Percentiles rank a stretch among this genome's conserved stretches.
phyloP scores from a whole-genome alignment of 2,329 filamentous ascomycete genomes.

The Chaetoscypha palmicola region DNA sequence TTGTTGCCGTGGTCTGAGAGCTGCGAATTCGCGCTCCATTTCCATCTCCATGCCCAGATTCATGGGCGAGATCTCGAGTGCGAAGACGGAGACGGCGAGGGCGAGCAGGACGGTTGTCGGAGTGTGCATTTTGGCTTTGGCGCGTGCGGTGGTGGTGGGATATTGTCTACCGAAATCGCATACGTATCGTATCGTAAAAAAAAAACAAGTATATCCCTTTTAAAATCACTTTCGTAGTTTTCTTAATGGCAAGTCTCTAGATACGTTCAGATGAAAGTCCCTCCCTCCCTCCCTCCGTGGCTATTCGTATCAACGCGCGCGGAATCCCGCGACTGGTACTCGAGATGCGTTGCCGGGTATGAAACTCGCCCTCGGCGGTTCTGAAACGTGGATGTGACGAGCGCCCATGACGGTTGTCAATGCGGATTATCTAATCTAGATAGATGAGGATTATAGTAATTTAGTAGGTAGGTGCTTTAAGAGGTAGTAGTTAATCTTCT shows the following conservation, averaged over 20 bases:
- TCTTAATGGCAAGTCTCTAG: too few species aligned
- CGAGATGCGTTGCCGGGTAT: not conserved
- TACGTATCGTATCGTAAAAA: too few species aligned
- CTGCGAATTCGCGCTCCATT: not conserved
- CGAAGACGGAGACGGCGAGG: slow-evolving; percentile 14
- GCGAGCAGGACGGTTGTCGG: not conserved
- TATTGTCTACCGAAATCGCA: not conserved
- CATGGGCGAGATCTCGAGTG: slow-evolving; percentile 4
- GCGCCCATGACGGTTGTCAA: not conserved
- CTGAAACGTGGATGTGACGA: slow-evolving; percentile 1
- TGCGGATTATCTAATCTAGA: too few species aligned
- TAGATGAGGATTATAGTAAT: too few species aligned
- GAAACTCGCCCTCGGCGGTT: not conserved
- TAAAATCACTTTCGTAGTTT: too few species aligned
- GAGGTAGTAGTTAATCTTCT: too few species aligned
- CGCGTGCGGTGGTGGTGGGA: not conserved
- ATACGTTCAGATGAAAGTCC: too few species aligned
- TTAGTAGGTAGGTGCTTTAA: too few species aligned
- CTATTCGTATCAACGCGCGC: not conserved
- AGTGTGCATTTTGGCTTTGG: not conserved
- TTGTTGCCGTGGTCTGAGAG: not conserved
- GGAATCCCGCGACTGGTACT: not conserved
- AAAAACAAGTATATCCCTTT: too few species aligned
- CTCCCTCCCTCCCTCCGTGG: too few species aligned
- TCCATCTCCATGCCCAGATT: not conserved